phyloP scores from a whole-genome alignment of 2,329 filamentous ascomycete species.

The Drechslerella stenobrocha region DNA sequence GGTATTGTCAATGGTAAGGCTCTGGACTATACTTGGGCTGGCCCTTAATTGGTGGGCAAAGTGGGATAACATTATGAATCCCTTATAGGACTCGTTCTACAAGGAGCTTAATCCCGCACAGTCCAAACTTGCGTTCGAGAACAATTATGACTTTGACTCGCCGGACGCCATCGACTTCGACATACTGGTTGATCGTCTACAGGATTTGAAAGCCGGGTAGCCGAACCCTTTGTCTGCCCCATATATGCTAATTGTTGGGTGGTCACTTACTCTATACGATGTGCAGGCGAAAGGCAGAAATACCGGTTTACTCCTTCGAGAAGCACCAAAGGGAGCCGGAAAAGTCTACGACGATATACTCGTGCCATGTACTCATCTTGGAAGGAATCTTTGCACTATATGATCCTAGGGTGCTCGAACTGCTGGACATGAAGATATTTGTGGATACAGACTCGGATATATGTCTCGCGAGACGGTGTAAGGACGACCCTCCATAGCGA shows the following conservation, averaged over 20 bases:
- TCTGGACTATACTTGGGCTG: no score
- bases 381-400: conserved; percentile 96
- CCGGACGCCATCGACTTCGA: conserved; percentile 96
- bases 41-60: no score
- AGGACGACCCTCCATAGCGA: conserved; percentile 54
- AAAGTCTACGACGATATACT: conserved; percentile 86
- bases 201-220: conserved; percentile 89
- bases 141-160: conserved; percentile 95
- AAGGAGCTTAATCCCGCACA: conserved; percentile 80
- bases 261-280: conserved; percentile 2
- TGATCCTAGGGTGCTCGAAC: conserved; percentile 78
- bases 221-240: conserved; percentile 48
- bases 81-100: conserved; percentile 91
- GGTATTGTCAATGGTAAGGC: conserved; percentile 89
- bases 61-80: no score
- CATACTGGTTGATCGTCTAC: conserved; percentile 74
- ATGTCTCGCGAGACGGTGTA: conserved; percentile 84
- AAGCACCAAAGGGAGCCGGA: conserved; percentile 75
- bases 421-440: conserved; percentile 96
- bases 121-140: conserved; percentile 77
- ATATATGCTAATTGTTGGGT: conserved; percentile 36
- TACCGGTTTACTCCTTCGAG: conserved; percentile 88
- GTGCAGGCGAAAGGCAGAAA: conserved; percentile 78
- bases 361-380: conserved; percentile 89
- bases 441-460: conserved; percentile 95